Percentiles rank a stretch among this genome's conserved stretches.
Conservation (phyloP, 2,329 filamentous ascomycete genomes). For the Colletotrichum liriopes region DNA sequence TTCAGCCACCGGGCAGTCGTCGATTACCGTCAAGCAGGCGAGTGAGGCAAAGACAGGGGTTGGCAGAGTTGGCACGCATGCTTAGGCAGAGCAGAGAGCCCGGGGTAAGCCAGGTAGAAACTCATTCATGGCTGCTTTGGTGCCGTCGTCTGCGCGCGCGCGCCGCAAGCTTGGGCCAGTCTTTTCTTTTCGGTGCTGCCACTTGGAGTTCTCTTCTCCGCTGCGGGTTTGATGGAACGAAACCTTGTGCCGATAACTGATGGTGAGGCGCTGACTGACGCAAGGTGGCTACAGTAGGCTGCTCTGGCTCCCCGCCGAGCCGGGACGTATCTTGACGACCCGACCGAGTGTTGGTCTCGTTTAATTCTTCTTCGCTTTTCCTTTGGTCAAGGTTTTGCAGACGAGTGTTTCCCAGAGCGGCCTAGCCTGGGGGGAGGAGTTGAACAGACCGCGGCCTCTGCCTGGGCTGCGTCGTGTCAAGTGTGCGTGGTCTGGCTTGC, state of each 20-base stretch:
- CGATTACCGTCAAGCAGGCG: background rate
- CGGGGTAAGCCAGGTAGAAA: background rate
- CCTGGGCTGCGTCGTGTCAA: slow-evolving; percentile 8
- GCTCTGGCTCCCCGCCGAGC: slow-evolving; percentile 22
- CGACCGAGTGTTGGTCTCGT: background rate
- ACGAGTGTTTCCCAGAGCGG: slow-evolving; percentile 5
- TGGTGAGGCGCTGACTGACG: slow-evolving; percentile 30
- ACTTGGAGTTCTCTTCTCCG: background rate
- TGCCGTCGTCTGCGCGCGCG: slow-evolving; percentile 9
- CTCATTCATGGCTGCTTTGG: background rate
- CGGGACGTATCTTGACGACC: slow-evolving; percentile 26
- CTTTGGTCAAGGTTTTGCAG: background rate
- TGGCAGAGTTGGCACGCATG: slow-evolving; percentile 2
- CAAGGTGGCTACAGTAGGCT: slow-evolving; percentile 4
- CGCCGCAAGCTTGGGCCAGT: slow-evolving; percentile 7
- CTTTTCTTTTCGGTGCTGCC: background rate
- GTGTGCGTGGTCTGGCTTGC: slow-evolving; percentile 30
- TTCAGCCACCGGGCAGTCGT: background rate
- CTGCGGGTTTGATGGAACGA: slow-evolving; percentile 15
- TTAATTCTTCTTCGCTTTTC: background rate
- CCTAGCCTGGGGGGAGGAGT: slow-evolving; percentile 8
- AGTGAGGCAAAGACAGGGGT: slow-evolving; percentile 5
- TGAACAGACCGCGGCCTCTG: background rate
- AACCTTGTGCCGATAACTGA: slow-evolving; percentile 9
- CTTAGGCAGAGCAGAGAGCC: background rate